Evolutionary conservation across 768 basidiomycete species (phyloP).

Genomic region (Melanogaster broomeanus): DNA sequence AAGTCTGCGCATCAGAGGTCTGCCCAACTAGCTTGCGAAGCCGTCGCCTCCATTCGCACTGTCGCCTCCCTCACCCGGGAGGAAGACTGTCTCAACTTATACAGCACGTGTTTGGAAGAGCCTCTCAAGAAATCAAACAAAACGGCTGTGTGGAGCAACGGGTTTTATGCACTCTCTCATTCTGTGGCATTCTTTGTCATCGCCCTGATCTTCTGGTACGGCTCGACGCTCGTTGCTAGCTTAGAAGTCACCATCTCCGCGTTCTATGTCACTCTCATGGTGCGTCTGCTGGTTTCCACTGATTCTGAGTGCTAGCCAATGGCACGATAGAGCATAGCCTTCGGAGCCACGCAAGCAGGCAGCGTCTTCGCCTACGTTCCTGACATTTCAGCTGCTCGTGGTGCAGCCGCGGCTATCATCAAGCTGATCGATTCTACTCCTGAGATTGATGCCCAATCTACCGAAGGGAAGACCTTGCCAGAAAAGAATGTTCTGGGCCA

Average conservation of each 20-base stretch:
- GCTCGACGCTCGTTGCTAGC: constrained; percentile 59
- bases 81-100: constrained; percentile 69
- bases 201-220: constrained; percentile 82
- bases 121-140: constrained; percentile 69
- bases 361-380: constrained; percentile 86
- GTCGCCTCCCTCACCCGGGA: constrained; percentile 90
- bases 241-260: constrained; percentile 53
- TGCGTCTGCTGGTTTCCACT: constrained; percentile 28
- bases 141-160: constrained; percentile 63
- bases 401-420: constrained; percentile 76
- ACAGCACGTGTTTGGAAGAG: constrained; percentile 68
- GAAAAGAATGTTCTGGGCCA: constrained; percentile 51
- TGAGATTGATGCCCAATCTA: constrained; percentile 80
- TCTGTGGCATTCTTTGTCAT: constrained; percentile 78
- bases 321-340: constrained; percentile 57
- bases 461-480: constrained; percentile 57
- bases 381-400: constrained; percentile 82
- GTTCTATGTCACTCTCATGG: constrained; percentile 88
- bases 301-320: background rate
- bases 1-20: constrained; percentile 78
- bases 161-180: constrained; percentile 75
- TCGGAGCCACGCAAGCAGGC: constrained; percentile 86
- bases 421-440: constrained; percentile 71
- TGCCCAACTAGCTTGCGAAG: constrained; percentile 90
- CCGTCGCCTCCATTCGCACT: constrained; percentile 86